A percentile compares a stretch with the other conserved stretches of the same genome.
These are phyloP conservation scores for Lojkania enalia DNA, from an alignment of 2,329 filamentous ascomycete genomes.

Conservation along the genomic window DNA sequence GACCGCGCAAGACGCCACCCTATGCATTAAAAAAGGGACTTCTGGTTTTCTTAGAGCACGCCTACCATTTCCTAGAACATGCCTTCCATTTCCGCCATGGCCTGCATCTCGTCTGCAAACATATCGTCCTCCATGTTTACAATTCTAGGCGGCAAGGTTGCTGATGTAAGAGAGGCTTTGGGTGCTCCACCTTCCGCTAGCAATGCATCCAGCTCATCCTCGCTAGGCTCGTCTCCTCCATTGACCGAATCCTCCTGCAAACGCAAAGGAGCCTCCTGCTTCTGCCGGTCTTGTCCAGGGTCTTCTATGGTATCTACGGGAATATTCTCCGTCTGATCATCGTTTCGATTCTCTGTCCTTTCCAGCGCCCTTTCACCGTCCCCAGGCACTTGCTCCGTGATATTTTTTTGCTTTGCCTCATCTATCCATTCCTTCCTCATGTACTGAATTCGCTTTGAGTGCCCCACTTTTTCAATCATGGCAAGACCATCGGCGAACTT, in stretches of 20 bases:
- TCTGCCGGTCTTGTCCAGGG: not conserved
- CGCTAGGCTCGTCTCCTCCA: constrained; percentile 50
- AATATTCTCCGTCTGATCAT: not conserved
- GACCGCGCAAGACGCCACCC: constrained; percentile 30
- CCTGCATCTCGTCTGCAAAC: constrained; percentile 47
- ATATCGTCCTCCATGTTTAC: constrained; percentile 30
- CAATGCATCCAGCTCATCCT: constrained; percentile 58
- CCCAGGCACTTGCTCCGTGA: constrained; percentile 30
- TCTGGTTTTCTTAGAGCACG: too few species aligned
- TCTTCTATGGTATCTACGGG: not conserved
- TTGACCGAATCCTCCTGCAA: too few species aligned
- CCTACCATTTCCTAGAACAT: constrained; percentile 30
- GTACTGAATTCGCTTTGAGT: constrained; percentile 75
- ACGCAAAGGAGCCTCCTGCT: not conserved
- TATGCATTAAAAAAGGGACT: constrained; percentile 29
- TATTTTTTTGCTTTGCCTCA: constrained; percentile 63
- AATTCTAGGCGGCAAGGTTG: constrained; percentile 15
- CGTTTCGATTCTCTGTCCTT: not conserved
- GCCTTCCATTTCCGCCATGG: constrained; percentile 44
- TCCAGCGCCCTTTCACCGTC: constrained; percentile 25
- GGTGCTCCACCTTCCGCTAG: constrained; percentile 52
- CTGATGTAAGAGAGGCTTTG: constrained; percentile 4
- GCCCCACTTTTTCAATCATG: constrained; percentile 93
- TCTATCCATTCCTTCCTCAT: constrained; percentile 84
- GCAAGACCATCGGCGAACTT: constrained; percentile 86